phyloP scores from a whole-genome alignment of 139 green algal species.

The Eudorina sp. region DNA sequence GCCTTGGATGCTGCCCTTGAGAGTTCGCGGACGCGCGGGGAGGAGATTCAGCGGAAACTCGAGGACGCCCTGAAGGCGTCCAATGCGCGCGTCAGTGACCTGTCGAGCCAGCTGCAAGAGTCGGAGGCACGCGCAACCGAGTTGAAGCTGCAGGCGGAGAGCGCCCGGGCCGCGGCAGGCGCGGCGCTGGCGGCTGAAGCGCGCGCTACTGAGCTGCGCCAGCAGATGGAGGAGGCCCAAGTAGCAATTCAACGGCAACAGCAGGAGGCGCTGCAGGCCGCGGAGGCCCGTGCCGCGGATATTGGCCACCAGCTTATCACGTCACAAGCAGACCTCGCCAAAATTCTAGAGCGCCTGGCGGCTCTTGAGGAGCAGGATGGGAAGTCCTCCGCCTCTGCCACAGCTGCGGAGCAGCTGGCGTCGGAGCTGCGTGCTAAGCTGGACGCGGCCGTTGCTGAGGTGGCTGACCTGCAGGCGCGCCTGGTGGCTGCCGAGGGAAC shows the following conservation, averaged over 20 bases:
- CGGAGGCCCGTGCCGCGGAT: not conserved
- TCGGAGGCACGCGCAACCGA: not conserved
- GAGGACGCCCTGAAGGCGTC: constrained; percentile 9
- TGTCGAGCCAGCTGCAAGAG: not conserved
- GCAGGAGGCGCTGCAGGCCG: not conserved
- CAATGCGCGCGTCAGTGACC: not conserved
- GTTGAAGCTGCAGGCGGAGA: not conserved
- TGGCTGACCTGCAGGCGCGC: not conserved
- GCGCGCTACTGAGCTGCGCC: not conserved
- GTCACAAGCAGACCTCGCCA: not conserved
- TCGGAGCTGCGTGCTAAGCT: constrained; percentile 3
- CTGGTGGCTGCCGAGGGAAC: not conserved
- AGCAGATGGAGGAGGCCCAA: not conserved
- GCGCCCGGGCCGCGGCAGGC: not conserved
- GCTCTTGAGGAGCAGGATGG: not conserved
- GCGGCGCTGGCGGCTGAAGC: not conserved
- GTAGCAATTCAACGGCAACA: not conserved
- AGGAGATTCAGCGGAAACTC: constrained; percentile 21
- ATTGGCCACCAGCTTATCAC: not conserved
- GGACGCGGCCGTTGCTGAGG: not conserved
- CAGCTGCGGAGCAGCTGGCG: not conserved
- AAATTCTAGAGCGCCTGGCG: not conserved
- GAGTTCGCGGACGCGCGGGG: not conserved
- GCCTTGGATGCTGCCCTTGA: not conserved
- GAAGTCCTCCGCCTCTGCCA: not conserved